Base-by-base conservation (phyloP, 176 grass and related monocot species). In the Musa troglodytarum region DNA sequence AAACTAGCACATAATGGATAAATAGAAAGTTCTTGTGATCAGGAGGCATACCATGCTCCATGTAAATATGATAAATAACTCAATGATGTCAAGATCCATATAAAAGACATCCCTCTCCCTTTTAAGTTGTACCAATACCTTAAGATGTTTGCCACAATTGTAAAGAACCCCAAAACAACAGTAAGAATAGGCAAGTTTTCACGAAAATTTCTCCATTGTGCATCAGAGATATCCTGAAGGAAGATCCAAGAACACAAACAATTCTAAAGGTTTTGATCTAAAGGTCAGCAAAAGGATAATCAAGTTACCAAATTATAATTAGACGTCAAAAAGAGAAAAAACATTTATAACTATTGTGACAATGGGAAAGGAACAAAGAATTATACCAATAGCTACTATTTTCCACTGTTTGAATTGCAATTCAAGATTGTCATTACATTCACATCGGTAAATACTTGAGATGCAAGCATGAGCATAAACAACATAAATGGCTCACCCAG, bases 171-270 rank as follows among this genome's bases (percentile, higher is more conserved):
- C 95, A 98, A 89, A 19, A 98, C 95, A 63, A 63, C 24, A 0
- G 95, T 81, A 68, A 98, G 86, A 87, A 93, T 69, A 43, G 86
- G 86, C 50, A 98, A 69, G 51, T 93, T 98, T 17, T 82, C 82
- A 9, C 95, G 86, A 73, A 98, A 98, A 53, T 92, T 98, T 77
- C 88, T 93, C 95, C 95, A 98, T 69, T 98, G 95, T 8, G 84
- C 25, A 72, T 98, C 95, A 49, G 95, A 98, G 62, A 93, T 15
- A 73, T 98, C 95, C 94, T 98, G 82, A 6, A 49, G 54, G 34
- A 43, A 43, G 53, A 61, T 34, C 75, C 51, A 76, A 1, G 7
- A 79, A n/a, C 13, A 64, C 21, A 57, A 16, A 51, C 29, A 23
- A 66, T 1, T 2, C 52, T 65, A 20, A 67, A 22, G 23, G 29